Evolutionary conservation across 2,329 filamentous ascomycete genomes (phyloP).

Genomic region (Curvularia spicifera): DNA sequence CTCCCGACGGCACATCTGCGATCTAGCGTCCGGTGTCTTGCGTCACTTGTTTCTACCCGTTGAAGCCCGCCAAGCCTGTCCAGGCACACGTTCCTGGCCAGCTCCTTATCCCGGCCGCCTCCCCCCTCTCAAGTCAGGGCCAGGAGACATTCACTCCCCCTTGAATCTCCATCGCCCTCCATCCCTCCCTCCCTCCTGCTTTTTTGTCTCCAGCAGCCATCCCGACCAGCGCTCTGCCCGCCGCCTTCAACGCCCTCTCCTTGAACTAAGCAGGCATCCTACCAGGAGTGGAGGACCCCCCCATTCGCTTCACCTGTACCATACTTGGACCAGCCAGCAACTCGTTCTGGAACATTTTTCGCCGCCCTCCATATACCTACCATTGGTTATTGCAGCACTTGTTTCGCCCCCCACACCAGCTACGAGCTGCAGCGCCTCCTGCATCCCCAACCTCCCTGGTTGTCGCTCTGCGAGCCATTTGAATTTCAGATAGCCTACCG

Average conservation of each 20-base stretch:
- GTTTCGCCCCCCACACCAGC: slow-evolving; percentile 21
- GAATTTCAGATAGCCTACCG: slow-evolving; percentile 25
- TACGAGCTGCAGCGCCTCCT: slow-evolving; percentile 2
- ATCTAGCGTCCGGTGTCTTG: slow-evolving; percentile 8
- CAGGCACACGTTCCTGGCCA: slow-evolving; percentile 30
- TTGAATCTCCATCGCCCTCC: slow-evolving; percentile 9
- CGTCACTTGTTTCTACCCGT: slow-evolving; percentile 20
- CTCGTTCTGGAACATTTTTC: slow-evolving; percentile 26
- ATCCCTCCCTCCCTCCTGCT: slow-evolving; percentile 13
- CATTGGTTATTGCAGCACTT: slow-evolving; percentile 39
- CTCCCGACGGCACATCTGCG: slow-evolving; percentile 1
- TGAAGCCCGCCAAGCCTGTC: slow-evolving; percentile 29
- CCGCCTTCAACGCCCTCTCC: slow-evolving; percentile 5
- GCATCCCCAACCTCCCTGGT: slow-evolving; percentile 4
- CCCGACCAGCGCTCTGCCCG: slow-evolving; percentile 28
- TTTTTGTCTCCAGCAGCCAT: slow-evolving; percentile 26
- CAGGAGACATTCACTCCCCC: slow-evolving; percentile 30
- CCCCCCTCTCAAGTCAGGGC: slow-evolving; percentile 18
- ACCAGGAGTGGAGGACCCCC: slow-evolving; percentile 14
- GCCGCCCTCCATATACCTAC: slow-evolving; percentile 32
- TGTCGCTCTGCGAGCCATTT: slow-evolving; percentile 25
- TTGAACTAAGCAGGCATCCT: slow-evolving; percentile 2
- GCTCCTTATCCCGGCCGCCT: slow-evolving; percentile 21
- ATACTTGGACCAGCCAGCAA: slow-evolving; percentile 26
- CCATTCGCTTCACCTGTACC: slow-evolving; percentile 19